Evolutionary conservation across 2,329 filamentous ascomycete species (phyloP).

Genomic region (Aspergillus sp.): DNA sequence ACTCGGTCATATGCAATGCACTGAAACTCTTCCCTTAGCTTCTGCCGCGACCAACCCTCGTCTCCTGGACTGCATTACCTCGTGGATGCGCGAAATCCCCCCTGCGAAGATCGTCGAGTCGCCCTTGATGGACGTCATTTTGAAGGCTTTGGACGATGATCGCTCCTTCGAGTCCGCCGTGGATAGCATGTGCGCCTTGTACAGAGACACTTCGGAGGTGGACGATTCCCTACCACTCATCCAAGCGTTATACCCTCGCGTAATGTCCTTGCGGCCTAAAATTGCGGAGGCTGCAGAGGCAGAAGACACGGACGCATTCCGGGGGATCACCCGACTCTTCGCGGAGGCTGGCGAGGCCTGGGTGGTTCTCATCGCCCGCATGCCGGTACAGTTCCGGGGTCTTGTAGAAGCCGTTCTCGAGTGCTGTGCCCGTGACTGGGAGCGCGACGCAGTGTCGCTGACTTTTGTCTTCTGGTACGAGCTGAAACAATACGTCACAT

Average conservation of each 20-base stretch:
- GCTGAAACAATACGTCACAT: slow-evolving; percentile 88
- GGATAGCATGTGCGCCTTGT: slow-evolving; percentile 88
- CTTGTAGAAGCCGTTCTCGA: slow-evolving; percentile 91
- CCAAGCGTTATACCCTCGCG: slow-evolving; percentile 73
- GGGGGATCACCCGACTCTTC: slow-evolving; percentile 84
- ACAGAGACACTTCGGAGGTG: slow-evolving; percentile 87
- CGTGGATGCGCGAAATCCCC: slow-evolving; percentile 92
- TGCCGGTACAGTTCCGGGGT: slow-evolving; percentile 75
- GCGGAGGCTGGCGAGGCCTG: slow-evolving; percentile 91
- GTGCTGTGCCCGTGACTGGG: slow-evolving; percentile 80
- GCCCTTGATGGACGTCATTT: slow-evolving; percentile 75
- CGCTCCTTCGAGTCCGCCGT: slow-evolving; percentile 81
- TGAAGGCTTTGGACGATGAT: slow-evolving; percentile 73
- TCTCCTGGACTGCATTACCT: slow-evolving; percentile 91
- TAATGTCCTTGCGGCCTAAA: slow-evolving; percentile 73
- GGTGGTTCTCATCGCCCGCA: slow-evolving; percentile 84
- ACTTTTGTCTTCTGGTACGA: slow-evolving; percentile 99
- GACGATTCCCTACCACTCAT: slow-evolving; percentile 85
- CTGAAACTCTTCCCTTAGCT: slow-evolving; percentile 46
- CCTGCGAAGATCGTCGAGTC: slow-evolving; percentile 80
- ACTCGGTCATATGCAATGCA: slow-evolving; percentile 5
- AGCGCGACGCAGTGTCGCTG: slow-evolving; percentile 85
- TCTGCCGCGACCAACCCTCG: slow-evolving; percentile 81
- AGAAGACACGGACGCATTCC: slow-evolving; percentile 82
- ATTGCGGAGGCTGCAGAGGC: slow-evolving; percentile 72